A percentile compares a stretch with the other conserved stretches of the same genome.
Evolutionary conservation across 208 protist genomes (phyloP).

Genomic region (Strigomonas oncopelti): DNA sequence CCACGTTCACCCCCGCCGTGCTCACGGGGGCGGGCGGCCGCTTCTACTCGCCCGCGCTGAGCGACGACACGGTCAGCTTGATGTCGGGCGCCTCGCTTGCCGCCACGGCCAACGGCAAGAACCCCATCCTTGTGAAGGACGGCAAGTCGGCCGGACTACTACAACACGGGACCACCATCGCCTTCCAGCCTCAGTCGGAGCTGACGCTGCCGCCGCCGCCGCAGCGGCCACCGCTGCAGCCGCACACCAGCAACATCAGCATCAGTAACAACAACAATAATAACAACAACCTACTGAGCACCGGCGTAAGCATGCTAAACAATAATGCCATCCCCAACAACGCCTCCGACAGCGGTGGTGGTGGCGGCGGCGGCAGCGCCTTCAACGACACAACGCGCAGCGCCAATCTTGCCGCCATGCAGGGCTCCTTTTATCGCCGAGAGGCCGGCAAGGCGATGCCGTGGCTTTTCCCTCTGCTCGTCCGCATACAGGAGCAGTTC

Average conservation of each 20-base stretch:
- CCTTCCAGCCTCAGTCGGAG: not conserved
- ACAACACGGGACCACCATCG: not conserved
- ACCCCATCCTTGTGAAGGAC: not conserved
- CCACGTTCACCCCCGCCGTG: too few species aligned
- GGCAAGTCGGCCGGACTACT: not conserved
- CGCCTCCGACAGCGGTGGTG: not conserved
- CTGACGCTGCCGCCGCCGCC: not conserved
- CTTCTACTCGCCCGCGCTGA: not conserved
- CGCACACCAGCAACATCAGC: not conserved
- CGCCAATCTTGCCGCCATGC: not conserved
- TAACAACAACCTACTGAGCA: not conserved
- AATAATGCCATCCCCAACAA: constrained; percentile 2
- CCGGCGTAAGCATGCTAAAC: too few species aligned
- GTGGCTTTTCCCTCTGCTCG: constrained; percentile 60
- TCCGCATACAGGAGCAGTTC: constrained; percentile 56
- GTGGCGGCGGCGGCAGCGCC: not conserved
- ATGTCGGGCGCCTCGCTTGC: not conserved
- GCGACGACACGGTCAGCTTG: not conserved
- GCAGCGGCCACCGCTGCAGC: not conserved
- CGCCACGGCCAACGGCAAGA: not conserved
- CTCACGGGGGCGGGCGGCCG: too few species aligned
- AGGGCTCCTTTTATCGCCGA: constrained; percentile 2
- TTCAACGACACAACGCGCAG: not conserved
- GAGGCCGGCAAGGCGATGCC: constrained; percentile 19
- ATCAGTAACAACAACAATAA: not conserved